Base-by-base conservation (phyloP, 2,329 filamentous ascomycete genomes). In the Apiospora sp. region DNA sequence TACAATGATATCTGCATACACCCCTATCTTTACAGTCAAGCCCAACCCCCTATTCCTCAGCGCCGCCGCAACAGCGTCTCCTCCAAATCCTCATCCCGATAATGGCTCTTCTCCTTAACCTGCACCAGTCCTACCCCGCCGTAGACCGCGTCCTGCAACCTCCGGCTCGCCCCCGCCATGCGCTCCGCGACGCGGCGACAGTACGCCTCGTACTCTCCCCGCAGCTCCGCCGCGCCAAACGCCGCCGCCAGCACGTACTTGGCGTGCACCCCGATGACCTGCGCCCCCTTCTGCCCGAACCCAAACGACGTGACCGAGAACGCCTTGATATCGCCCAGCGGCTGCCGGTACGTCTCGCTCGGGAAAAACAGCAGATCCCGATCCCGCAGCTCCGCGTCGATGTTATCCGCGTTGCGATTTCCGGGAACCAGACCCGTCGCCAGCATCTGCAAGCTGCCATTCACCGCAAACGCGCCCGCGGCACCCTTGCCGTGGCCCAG, bases 211-310 rank as follows among this genome's bases (percentile, higher is more conserved):
- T 77, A 81, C 41, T 43, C 41, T 3, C 69, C 64, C 71, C 73
- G 69, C 1, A 43, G 64, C 1, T 81, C 68, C 0, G 81, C 78
- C 2, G 41, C 67, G 8, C 54, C 54, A 22, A 64, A 64, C 19
- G 58, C 58, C 19, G 58, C 58, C 0, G 80, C 81, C 43, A 81
- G 82, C 2, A 84, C 77, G 72, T 80, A 83, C 54, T 75, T 78
- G 0, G 84, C 80, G 13, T 80, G 75, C 0, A 85, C 80, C 0
- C 81, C 78, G 16, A 86, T 74, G 1, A 77, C 80, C 69, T 83
- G 77, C 0, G 79, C 83, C 6, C 83, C 82, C 73, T 86, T 86
- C 74, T 86, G 84, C 0, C 83, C 83, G 72, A 86, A 86, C 0
- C 84, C 84, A 70, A 86, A 86, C 1, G 81, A 83, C 3, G 81